A percentile compares a stretch with the other conserved stretches of the same genome.
Evolutionary conservation across 176 grass and related monocot genomes (phyloP).

Genomic region (Tuctoria greenei): DNA sequence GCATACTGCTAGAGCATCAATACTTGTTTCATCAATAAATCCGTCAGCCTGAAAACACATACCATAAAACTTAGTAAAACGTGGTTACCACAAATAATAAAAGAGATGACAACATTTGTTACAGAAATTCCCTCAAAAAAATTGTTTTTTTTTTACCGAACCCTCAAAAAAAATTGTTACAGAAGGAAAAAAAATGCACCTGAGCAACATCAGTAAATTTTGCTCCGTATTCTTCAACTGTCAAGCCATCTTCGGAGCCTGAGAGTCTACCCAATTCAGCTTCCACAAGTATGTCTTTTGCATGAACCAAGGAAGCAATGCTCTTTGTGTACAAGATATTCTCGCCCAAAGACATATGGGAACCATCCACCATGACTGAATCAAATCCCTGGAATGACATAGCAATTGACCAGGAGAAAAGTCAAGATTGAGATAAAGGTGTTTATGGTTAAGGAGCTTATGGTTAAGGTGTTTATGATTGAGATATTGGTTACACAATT

Average conservation of each 20-base stretch:
- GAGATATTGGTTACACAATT: constrained; percentile 20
- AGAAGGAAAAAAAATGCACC: constrained; percentile 48
- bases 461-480: constrained; percentile 5
- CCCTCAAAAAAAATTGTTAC: background rate
- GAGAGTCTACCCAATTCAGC: constrained; percentile 91
- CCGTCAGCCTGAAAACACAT: constrained; percentile 62
- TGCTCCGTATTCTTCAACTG: constrained; percentile 84
- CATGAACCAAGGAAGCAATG: constrained; percentile 65
- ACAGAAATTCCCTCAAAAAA: background rate
- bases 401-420: constrained; percentile 21
- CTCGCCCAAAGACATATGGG: constrained; percentile 67
- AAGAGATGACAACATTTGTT: constrained; percentile 19
- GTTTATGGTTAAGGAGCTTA: constrained; percentile 13
- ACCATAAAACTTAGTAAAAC: constrained; percentile 16
- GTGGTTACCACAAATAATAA: constrained; percentile 23
- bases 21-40: constrained; percentile 83
- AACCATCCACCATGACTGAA: constrained; percentile 95
- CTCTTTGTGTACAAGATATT: constrained; percentile 68
- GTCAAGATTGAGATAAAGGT: constrained; percentile 26
- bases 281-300: constrained; percentile 79
- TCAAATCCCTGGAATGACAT: constrained; percentile 73
- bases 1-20: constrained; percentile 92
- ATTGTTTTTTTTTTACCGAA: too few species aligned
- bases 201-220: constrained; percentile 80
- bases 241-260: constrained; percentile 88